Conservation (phyloP, 1,284 basidiomycete genomes). For the Ustilago loliicola region DNA sequence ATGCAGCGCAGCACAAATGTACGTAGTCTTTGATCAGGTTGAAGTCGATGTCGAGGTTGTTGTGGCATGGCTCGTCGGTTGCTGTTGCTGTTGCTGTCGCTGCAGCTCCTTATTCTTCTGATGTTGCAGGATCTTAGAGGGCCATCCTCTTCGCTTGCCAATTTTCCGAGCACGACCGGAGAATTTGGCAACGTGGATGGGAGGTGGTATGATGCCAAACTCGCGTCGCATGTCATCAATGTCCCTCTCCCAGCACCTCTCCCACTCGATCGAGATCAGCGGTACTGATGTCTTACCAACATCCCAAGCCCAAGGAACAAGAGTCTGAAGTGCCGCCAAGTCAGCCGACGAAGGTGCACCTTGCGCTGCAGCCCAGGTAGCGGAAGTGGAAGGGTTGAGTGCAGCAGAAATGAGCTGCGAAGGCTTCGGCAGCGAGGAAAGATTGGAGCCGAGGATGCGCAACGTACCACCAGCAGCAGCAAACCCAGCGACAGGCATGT, state of each 20-base stretch:
- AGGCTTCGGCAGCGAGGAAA: conserved; percentile 40
- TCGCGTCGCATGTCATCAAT: conserved; percentile 83
- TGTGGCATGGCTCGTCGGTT: background rate
- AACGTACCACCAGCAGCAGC: conserved; percentile 80
- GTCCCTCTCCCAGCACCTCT: conserved; percentile 89
- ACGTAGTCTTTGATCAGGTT: background rate
- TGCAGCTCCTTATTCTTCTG: conserved; percentile 35
- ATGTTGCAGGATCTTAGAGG: conserved; percentile 59
- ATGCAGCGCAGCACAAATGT: background rate
- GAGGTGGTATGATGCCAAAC: conserved; percentile 76
- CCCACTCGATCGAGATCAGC: conserved; percentile 94
- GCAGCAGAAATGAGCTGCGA: conserved; percentile 33
- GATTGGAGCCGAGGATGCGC: conserved; percentile 51
- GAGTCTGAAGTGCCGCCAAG: conserved; percentile 34
- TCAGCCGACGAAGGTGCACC: conserved; percentile 10
- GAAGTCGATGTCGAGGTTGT: background rate
- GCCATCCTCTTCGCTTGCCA: conserved; percentile 59
- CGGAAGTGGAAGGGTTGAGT: conserved; percentile 12
- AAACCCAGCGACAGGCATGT: conserved; percentile 87
- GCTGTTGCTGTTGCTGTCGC: conserved; percentile 13
- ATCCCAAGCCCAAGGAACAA: conserved; percentile 78
- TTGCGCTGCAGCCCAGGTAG: background rate
- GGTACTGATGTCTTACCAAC: conserved; percentile 81
- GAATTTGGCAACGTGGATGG: conserved; percentile 60
- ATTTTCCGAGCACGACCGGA: conserved; percentile 33